Evolutionary conservation across 495 filamentous ascomycete genomes (phyloP), one percentile per base, ranked within the genome.

Genomic region (Neurospora sp.): DNA sequence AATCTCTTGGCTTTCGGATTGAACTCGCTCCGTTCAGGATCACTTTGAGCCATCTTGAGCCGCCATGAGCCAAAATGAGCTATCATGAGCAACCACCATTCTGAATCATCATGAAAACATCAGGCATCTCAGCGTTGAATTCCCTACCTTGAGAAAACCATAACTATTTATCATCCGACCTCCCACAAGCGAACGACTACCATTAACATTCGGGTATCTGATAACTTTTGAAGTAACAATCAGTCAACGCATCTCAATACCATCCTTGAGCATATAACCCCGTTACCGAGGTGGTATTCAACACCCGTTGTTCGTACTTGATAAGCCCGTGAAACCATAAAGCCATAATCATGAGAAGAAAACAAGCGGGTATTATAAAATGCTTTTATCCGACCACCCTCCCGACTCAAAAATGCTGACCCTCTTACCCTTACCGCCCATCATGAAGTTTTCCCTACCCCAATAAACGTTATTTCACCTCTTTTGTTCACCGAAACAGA

Each of bases 401-500:
- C 28, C 24, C 10, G 70, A 34, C 40, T 39, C 40, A 36, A 71
- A 38, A 72, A 70, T 71, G 70, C n/a, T 43, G 5, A 28, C 24
- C 7, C 0, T 34, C 28, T 66, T 34, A 34, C 24, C 54, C 28
- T 31, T 34, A 4, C 15, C 7, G 6, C 24, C 54, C 28, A 34
- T 66, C 28, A 36, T 9, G 0, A 2, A 9, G 4, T 66, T 66
- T 66, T 31, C 13, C 15, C 54, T 66, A 62, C 19, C 19, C 69
- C 69, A 73, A 59, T 13, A n/a, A 39, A 34, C 36, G n/a, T 48
- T 42, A 43, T 59, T 59, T 19, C 5, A 54, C 17, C 2, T 69
- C 45, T 11, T 6, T 11, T 69, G 59, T 39, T 74, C 71, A 84
- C 38, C 80, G 79, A 71, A 87, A 86, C 31, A 84, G 79, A 42